A percentile compares a stretch with the other conserved stretches of the same genome.
Conservation (phyloP, 306 rosid species). For the Rubus idaeus region DNA sequence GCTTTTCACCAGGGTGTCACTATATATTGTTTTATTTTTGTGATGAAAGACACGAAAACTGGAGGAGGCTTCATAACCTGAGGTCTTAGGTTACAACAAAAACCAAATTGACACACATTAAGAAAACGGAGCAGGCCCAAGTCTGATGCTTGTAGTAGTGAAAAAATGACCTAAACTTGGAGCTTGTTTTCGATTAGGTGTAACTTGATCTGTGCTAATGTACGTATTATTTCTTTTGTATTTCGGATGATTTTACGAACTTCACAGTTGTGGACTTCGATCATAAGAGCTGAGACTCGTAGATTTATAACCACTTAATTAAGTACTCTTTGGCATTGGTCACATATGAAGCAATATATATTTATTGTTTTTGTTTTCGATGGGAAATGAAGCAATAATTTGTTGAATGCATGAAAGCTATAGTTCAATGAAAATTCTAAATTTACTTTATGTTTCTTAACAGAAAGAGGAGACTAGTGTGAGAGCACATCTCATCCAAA, state of each 20-base stretch:
- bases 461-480: constrained; percentile 43
- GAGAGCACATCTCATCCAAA: constrained; percentile 37
- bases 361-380: no score
- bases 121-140: not conserved
- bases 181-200: no score
- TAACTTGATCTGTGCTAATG: no score
- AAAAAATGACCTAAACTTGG: no score
- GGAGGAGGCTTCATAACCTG: not conserved
- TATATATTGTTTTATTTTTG: no score
- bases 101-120: not conserved
- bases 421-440: not conserved
- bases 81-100: not conserved
- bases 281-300: not conserved
- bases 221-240: no score
- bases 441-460: not conserved
- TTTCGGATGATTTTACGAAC: no score
- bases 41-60: no score
- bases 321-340: not conserved
- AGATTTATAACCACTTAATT: not conserved
- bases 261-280: no score
- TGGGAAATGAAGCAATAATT: not conserved
- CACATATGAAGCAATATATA: not conserved
- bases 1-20: not conserved
- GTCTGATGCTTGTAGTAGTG: not conserved
- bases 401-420: no score